Conservation (phyloP, 306 rosid genomes). For the Erythrophleum fordii region DNA sequence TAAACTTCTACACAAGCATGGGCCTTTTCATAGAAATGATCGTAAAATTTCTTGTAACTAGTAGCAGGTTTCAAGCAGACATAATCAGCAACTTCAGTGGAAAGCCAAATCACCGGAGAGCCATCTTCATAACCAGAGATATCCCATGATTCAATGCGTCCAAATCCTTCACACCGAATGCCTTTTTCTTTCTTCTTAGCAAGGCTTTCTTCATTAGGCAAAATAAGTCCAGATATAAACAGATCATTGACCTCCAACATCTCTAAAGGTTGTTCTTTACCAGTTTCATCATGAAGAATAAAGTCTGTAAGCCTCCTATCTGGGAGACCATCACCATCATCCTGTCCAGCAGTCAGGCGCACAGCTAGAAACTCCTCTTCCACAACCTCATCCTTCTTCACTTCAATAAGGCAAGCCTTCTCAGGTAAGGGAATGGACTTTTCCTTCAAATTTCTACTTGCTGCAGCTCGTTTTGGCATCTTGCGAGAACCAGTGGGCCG, state of each 20-base stretch:
- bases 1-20: constrained; percentile 81
- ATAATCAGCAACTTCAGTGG: constrained; percentile 86
- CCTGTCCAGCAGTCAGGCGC: constrained; percentile 61
- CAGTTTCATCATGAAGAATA: constrained; percentile 71
- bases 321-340: constrained; percentile 58
- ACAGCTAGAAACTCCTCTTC: constrained; percentile 75
- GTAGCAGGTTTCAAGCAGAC: constrained; percentile 76
- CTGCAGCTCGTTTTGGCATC: constrained; percentile 91
- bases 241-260: constrained; percentile 77
- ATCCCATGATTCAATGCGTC: constrained; percentile 87
- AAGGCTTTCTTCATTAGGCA: constrained; percentile 63
- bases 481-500: constrained; percentile 59
- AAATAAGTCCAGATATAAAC: constrained; percentile 71
- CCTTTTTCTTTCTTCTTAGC: constrained; percentile 74
- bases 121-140: constrained; percentile 96
- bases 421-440: constrained; percentile 52
- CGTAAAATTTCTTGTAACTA: constrained; percentile 69
- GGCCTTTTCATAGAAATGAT: constrained; percentile 75
- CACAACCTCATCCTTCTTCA: constrained; percentile 62
- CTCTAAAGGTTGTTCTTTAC: constrained; percentile 69
- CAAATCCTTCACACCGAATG: constrained; percentile 79
- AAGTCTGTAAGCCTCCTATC: constrained; percentile 81
- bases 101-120: constrained; percentile 81
- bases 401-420: constrained; percentile 59
- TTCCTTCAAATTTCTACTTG: constrained; percentile 71